Conservation (phyloP, 2,329 filamentous ascomycete species). For the Trichoderma cornu-damae region DNA sequence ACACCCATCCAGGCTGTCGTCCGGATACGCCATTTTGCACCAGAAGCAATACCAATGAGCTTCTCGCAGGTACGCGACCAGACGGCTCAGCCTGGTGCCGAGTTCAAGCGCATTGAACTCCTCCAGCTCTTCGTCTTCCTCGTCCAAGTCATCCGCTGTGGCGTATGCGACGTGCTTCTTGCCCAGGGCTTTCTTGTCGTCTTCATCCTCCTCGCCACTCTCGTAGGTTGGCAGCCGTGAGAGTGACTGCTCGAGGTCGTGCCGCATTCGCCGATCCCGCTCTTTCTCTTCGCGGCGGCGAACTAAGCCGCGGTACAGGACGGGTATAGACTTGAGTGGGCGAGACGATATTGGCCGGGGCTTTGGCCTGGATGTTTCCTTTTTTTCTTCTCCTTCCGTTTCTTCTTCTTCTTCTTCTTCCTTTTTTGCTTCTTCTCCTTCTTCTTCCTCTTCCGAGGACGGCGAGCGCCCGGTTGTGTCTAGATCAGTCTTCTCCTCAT, state of each 20-base stretch:
- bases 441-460: slow-evolving; percentile 23
- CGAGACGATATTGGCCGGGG: slow-evolving; percentile 38
- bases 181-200: slow-evolving; percentile 66
- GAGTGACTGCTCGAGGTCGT: slow-evolving; percentile 62
- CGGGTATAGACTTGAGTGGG: slow-evolving; percentile 62
- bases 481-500: slow-evolving; percentile 44
- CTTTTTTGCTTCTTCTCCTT: no score
- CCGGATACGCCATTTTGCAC: slow-evolving; percentile 81
- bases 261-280: slow-evolving; percentile 58
- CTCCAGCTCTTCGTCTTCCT: slow-evolving; percentile 74
- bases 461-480: slow-evolving; percentile 4
- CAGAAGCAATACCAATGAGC: slow-evolving; percentile 86
- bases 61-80: slow-evolving; percentile 66
- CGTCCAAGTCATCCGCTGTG: slow-evolving; percentile 64
- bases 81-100: slow-evolving; percentile 58
- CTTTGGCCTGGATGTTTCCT: slow-evolving; percentile 27
- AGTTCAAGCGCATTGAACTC: slow-evolving; percentile 68
- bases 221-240: slow-evolving; percentile 62
- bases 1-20: slow-evolving; percentile 75
- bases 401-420: no score
- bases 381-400: no score
- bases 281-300: slow-evolving; percentile 65
- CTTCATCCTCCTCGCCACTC: slow-evolving; percentile 62
- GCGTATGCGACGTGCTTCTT: slow-evolving; percentile 51
- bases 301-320: slow-evolving; percentile 75